Evolutionary conservation across 1,139 yeast genomes (phyloP), one percentile per base, ranked within the genome.

Genomic region (Saccharomyces hybrid): DNA sequence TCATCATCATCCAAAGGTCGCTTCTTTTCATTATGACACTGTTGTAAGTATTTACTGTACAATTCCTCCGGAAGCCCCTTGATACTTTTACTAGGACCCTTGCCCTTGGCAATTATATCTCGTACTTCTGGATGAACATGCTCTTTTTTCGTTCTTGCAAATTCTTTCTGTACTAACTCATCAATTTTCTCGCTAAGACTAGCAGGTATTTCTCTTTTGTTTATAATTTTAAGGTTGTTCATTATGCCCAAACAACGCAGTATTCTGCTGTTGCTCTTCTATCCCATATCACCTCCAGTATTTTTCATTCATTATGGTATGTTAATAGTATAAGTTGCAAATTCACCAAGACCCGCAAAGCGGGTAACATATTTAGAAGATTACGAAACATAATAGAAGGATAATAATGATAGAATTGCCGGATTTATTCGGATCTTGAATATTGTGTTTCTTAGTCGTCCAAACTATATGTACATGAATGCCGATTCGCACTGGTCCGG

Each of bases 81-180:
- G 11, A 34, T 11, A 34, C 19, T 34, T 11, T 34, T 34, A 34
- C 9, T 4, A 1, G 23, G 23, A 14, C 42, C 42, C 19, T 34
- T 34, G 8, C 23, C 8, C 19, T 41, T 29, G 5, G 26, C 29
- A 6, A 54, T 23, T 29, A 53, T 48, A 27, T 42, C 51, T 23
- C 41, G 46, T 7, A 53, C 60, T 14, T 60, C 62, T 5, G 63
- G 63, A 55, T 64, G 67, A 4, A 48, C 50, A 13, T 29, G 41
- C 9, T 47, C 51, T 34, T 26, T 28, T 29, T 46, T 32, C 3
- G 38, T 47, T 25, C 42, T 49, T 46, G 11, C 48, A 5, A 57
- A 46, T 50, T 61, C 65, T 3, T 48, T 47, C 27, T 48, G 44
- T n/a, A 62, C 64, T 13, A 60, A 51, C 23, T 52, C 51, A 5